Conservation (phyloP, 768 basidiomycete genomes). For the Clavaria fumosa region DNA sequence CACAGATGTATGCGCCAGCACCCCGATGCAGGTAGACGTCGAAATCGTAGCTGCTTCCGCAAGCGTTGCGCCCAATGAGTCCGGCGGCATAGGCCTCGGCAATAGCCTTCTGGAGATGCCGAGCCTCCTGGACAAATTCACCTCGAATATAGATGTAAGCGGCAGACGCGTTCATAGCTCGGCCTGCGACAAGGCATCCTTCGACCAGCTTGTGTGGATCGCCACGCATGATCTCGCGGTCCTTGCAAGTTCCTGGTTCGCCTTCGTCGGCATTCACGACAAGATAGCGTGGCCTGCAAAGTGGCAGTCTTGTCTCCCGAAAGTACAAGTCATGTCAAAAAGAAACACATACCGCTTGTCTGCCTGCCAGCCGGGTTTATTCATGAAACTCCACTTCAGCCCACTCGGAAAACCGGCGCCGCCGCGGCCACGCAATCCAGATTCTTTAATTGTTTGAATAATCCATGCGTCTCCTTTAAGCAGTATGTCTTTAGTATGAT, state of each 20-base stretch:
- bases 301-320: too few relatives aligned
- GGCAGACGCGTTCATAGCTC: slow-evolving; percentile 92
- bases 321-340: too few relatives aligned
- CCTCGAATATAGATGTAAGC: slow-evolving; percentile 99
- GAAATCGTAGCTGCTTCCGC: slow-evolving; percentile 86
- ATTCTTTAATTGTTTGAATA: slow-evolving; percentile 91
- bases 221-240: slow-evolving; percentile 93
- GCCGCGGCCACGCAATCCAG: slow-evolving; percentile 87
- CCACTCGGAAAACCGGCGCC: slow-evolving; percentile 96
- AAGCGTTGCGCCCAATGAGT: slow-evolving; percentile 79
- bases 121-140: slow-evolving; percentile 92
- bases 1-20: slow-evolving; percentile 96
- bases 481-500: slow-evolving; percentile 91
- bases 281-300: slow-evolving; percentile 71
- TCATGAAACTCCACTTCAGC: slow-evolving; percentile 98
- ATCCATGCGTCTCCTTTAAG: slow-evolving; percentile 95
- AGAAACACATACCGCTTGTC: slow-evolving; percentile 51
- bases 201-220: slow-evolving; percentile 98
- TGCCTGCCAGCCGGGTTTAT: slow-evolving; percentile 98
- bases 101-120: slow-evolving; percentile 90
- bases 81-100: slow-evolving; percentile 87
- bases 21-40: slow-evolving; percentile 98
- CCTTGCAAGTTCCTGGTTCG: slow-evolving; percentile 98
- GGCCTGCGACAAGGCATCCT: slow-evolving; percentile 92
- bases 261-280: slow-evolving; percentile 99